Evolutionary conservation across 108 stramenopile genomes (phyloP), one percentile per base, ranked within the genome.

Genomic region (Discostella pseudostelligera): DNA sequence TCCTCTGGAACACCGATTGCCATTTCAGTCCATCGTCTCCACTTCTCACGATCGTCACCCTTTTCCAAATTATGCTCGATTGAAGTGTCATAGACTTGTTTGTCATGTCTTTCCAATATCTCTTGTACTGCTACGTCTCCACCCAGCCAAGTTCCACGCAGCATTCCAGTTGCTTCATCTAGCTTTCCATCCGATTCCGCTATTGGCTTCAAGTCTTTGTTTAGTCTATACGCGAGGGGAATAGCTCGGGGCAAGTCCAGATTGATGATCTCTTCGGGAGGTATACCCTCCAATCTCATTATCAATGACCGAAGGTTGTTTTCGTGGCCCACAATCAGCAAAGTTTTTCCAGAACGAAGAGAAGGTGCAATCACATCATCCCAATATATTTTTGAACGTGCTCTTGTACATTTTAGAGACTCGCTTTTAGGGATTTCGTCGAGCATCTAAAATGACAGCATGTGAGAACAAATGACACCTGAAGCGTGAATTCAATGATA

Each of bases 281-380:
- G 45, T 56, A 99, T 97, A 36, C 68, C 90, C 65, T 99, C 98
- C 22, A 99, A 80, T 48, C 85, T 77, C 94, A 97, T 97, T 39
- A 97, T 87, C 1, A 99, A 65, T 0, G 95, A 96, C 4, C 98
- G 87, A 10, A 97, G 74, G 67, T 95, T 93, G 74, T 97, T 97
- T 67, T 97, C 98, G 67, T 99, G 98, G 17, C 96, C 97, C n/a
- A 92, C 95, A 57, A 99, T 80, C 0, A 99, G 72, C 8, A 99
- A 61, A 0, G 88, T 89, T 82, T 97, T 97, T 11, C 96, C 96
- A 22, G 77, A 65, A 13, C 75, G 79, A 32, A 99, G 79, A 22
- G 75, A 67, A 2, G 95, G 97, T 14, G 78, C 88, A 56, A 99
- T 85, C 16, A 74, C 66, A 22, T 85, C 72, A 61, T 99, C 92